Percentiles rank a stretch among this genome's conserved stretches.
Evolutionary conservation across 805 yeast species (phyloP).

Genomic region (Saccharomycopsis fermentans): DNA sequence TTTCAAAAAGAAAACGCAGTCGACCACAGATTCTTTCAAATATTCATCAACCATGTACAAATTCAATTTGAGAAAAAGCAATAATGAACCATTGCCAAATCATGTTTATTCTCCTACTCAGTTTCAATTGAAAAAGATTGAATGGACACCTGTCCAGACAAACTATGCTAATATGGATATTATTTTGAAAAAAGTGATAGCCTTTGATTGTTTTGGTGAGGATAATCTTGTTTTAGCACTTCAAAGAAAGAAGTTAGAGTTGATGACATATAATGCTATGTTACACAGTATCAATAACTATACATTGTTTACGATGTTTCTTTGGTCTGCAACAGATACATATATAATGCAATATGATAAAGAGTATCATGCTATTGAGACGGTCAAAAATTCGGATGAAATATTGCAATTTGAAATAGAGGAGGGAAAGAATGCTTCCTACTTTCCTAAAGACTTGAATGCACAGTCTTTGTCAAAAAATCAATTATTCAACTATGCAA

Average conservation of each 20-base stretch:
- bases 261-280: not conserved
- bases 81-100: constrained; percentile 3
- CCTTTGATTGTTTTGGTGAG: not conserved
- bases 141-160: not conserved
- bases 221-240: not conserved
- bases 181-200: not conserved
- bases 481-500: not conserved
- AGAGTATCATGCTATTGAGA: not conserved
- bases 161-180: not conserved
- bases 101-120: constrained; percentile 5
- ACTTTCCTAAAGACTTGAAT: not conserved
- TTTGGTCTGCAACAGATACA: not conserved
- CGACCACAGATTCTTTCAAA: constrained; percentile 4
- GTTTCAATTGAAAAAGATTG: not conserved
- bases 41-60: constrained; percentile 7
- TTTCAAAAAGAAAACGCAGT: constrained; percentile 9
- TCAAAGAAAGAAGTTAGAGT: not conserved
- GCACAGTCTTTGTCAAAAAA: not conserved
- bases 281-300: not conserved
- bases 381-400: not conserved
- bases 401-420: not conserved
- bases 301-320: not conserved
- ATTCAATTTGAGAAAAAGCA: constrained; percentile 7
- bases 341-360: not conserved
- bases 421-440: not conserved